Evolutionary conservation across 345 rosid species (phyloP).

Genomic region (Acer saccharum): DNA sequence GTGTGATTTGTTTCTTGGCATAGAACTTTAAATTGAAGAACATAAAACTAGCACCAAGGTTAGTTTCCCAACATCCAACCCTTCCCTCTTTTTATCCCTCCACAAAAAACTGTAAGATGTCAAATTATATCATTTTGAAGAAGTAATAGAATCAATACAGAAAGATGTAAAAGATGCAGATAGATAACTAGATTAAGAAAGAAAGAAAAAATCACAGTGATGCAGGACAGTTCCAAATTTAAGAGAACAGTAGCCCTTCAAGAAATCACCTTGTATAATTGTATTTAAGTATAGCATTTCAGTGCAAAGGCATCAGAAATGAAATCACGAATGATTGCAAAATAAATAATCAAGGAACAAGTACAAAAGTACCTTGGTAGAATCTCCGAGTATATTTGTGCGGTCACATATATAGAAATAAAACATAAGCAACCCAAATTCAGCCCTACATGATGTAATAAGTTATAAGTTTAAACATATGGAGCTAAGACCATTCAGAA

Average conservation of each 20-base stretch:
- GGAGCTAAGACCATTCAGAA: not conserved
- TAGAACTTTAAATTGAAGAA: not conserved
- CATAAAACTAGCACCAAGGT: not conserved
- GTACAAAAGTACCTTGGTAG: slow-evolving; percentile 63
- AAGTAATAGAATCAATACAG: not conserved
- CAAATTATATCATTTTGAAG: not conserved
- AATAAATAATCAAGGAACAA: slow-evolving; percentile 13
- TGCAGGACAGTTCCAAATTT: slow-evolving; percentile 3
- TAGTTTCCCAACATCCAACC: not conserved
- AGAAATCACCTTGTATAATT: not conserved
- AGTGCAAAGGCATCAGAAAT: slow-evolving; percentile 10
- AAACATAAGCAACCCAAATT: slow-evolving; percentile 69
- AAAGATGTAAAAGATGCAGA: slow-evolving; percentile 1
- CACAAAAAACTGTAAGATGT: not conserved
- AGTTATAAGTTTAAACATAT: slow-evolving; percentile 20
- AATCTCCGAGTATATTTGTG: slow-evolving; percentile 67
- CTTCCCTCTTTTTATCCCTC: not conserved
- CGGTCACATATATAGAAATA: slow-evolving; percentile 90
- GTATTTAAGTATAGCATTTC: slow-evolving; percentile 5
- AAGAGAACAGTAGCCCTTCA: not conserved
- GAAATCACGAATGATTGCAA: slow-evolving; percentile 1
- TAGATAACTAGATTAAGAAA: not conserved
- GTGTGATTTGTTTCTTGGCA: not conserved
- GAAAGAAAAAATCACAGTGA: not conserved
- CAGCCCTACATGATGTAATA: slow-evolving; percentile 61